A percentile compares a stretch with the other conserved stretches of the same genome.
These are phyloP conservation scores for Balakata baccata DNA, from an alignment of 345 rosid genomes.

Conservation along the genomic window DNA sequence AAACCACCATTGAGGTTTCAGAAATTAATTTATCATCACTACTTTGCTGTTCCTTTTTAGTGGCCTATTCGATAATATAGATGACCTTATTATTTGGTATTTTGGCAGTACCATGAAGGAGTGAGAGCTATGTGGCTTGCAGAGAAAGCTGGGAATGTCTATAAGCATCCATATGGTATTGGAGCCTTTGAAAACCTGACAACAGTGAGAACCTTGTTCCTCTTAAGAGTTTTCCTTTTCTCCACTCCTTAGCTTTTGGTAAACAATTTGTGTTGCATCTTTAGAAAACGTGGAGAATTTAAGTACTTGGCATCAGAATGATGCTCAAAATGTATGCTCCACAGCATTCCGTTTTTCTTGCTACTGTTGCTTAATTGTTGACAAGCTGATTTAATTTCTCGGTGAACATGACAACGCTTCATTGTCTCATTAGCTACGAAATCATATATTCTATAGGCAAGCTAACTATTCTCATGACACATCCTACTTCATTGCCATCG, in stretches of 20 bases:
- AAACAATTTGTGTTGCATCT: too few relatives aligned
- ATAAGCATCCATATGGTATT: constrained; percentile 83
- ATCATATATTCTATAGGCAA: too few relatives aligned
- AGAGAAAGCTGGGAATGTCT: constrained; percentile 76
- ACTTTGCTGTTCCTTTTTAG: not conserved
- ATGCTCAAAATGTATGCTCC: too few relatives aligned
- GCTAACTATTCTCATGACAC: too few relatives aligned
- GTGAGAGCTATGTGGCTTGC: constrained; percentile 95
- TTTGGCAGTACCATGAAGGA: constrained; percentile 81
- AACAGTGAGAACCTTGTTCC: constrained; percentile 36
- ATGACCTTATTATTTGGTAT: not conserved
- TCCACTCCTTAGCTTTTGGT: not conserved
- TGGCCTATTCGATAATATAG: not conserved
- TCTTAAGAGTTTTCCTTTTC: not conserved
- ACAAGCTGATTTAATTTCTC: too few relatives aligned
- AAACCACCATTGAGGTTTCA: constrained; percentile 84
- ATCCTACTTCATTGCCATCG: too few relatives aligned
- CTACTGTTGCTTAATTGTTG: too few relatives aligned
- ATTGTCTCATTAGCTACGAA: too few relatives aligned
- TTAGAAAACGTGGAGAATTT: too few relatives aligned
- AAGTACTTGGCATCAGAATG: too few relatives aligned
- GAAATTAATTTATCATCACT: not conserved
- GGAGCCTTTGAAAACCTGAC: constrained; percentile 68
- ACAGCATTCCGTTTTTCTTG: too few relatives aligned
- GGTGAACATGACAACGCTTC: too few relatives aligned